Evolutionary conservation across 371 early-diverging fungal species (phyloP).

Genomic region (Aphelidium insulamus): DNA sequence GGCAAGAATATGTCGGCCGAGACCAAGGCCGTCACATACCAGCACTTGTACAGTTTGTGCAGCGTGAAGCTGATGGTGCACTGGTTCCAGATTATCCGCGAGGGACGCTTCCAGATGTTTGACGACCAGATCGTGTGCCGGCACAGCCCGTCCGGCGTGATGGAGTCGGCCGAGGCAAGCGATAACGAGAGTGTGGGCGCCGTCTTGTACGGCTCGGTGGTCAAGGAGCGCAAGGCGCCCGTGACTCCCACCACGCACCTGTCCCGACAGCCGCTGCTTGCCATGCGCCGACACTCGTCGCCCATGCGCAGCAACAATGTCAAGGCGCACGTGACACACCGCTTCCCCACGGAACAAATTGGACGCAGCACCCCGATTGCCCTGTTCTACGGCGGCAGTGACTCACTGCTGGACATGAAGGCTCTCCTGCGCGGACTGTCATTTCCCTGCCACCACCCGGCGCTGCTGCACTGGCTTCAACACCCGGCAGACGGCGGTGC

Average conservation of each 20-base stretch:
- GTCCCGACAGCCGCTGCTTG: slow-evolving; percentile 15
- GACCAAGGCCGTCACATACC: slow-evolving; percentile 57
- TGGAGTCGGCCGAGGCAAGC: slow-evolving; percentile 6
- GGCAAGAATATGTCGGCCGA: slow-evolving; percentile 38
- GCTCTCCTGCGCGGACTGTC: slow-evolving; percentile 26
- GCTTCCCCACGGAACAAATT: slow-evolving; percentile 61
- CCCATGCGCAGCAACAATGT: slow-evolving; percentile 12
- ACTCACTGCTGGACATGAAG: slow-evolving; percentile 54
- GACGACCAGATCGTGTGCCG: too few species aligned
- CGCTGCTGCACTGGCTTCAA: too few species aligned
- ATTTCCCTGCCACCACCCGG: too few species aligned
- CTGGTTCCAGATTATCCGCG: slow-evolving; percentile 88
- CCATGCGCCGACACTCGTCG: slow-evolving; percentile 25
- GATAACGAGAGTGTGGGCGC: too few species aligned
- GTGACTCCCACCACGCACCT: slow-evolving; percentile 11
- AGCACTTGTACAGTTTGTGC: slow-evolving; percentile 68
- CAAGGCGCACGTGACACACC: slow-evolving; percentile 10
- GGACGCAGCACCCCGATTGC: slow-evolving; percentile 61
- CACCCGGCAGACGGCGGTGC: too few species aligned
- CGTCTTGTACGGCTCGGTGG: too few species aligned
- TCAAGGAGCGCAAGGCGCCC: too few species aligned
- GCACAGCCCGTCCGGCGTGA: slow-evolving; percentile 13
- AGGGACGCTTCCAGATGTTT: slow-evolving; percentile 70
- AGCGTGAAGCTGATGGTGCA: slow-evolving; percentile 80
- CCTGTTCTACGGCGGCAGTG: slow-evolving; percentile 71